These are phyloP conservation scores for Penicillium janthinellum DNA, from an alignment of 2,329 filamentous ascomycete genomes.

Conservation along the genomic window DNA sequence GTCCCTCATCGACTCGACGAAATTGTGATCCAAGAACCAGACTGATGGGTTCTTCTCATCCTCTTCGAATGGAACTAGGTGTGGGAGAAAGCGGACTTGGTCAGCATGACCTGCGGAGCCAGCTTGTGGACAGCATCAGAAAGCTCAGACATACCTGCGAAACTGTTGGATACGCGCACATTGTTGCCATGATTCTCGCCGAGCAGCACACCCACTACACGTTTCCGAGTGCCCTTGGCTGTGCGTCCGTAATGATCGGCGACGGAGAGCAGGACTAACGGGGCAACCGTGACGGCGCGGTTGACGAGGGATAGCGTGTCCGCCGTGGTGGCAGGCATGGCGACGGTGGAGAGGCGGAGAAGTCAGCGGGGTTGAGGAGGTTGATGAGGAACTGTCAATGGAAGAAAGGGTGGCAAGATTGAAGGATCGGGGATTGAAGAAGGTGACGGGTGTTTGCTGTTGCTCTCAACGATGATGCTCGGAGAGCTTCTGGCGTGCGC, in stretches of 20 bases:
- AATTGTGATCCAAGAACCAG: constrained; percentile 99
- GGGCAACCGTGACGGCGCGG: constrained; percentile 93
- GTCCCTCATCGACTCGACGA: constrained; percentile 98
- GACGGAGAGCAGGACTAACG: constrained; percentile 93
- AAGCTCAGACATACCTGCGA: constrained; percentile 70
- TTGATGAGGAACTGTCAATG: background rate
- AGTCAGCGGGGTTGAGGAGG: constrained; percentile 1
- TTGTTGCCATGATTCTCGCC: constrained; percentile 96
- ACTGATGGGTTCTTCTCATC: constrained; percentile 98
- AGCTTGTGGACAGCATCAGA: constrained; percentile 5
- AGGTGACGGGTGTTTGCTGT: background rate
- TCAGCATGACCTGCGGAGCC: constrained; percentile 21
- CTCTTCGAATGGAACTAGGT: constrained; percentile 91
- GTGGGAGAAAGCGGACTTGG: constrained; percentile 8
- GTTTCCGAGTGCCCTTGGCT: constrained; percentile 81
- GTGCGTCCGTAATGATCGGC: constrained; percentile 98
- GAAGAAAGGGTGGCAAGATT: background rate
- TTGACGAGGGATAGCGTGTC: constrained; percentile 94
- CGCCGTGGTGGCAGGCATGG: constrained; percentile 94
- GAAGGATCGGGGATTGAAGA: constrained; percentile 8
- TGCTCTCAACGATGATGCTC: constrained; percentile 23
- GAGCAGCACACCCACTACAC: constrained; percentile 91
- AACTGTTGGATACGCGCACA: constrained; percentile 97
- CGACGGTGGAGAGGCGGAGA: constrained; percentile 34
- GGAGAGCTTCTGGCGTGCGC: constrained; percentile 23